Percentiles rank a stretch among this genome's conserved stretches.
These are phyloP conservation scores for Pichia sp. DNA, from an alignment of 1,139 yeast genomes.

Conservation along the genomic window DNA sequence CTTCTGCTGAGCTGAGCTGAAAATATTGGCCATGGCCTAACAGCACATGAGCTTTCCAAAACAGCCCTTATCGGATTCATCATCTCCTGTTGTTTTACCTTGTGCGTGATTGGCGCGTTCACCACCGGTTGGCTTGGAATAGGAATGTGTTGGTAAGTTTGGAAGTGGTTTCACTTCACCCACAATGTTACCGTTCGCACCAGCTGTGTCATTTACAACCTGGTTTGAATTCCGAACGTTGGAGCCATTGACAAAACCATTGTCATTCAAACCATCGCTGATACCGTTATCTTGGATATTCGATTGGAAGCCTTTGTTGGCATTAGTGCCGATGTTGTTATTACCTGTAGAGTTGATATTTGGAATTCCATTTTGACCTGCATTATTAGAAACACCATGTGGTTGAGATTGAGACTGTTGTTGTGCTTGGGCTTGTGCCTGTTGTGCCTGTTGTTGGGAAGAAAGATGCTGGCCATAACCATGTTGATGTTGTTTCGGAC, in stretches of 20 bases:
- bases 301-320: not conserved
- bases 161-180: slow-evolving; percentile 31
- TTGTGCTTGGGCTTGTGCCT: slow-evolving; percentile 9
- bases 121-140: slow-evolving; percentile 21
- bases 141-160: slow-evolving; percentile 26
- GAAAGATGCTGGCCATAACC: slow-evolving; percentile 2
- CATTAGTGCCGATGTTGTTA: not conserved
- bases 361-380: slow-evolving; percentile 13
- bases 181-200: not conserved
- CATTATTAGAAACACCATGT: slow-evolving; percentile 7
- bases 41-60: slow-evolving; percentile 25
- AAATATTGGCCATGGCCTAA: slow-evolving; percentile 2
- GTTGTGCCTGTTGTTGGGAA: slow-evolving; percentile 18
- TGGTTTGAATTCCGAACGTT: slow-evolving; percentile 6
- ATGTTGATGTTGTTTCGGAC: slow-evolving; percentile 22
- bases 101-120: slow-evolving; percentile 20
- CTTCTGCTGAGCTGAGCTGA: not conserved
- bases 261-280: slow-evolving; percentile 4
- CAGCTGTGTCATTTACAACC: slow-evolving; percentile 1
- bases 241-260: not conserved
- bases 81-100: slow-evolving; percentile 17
- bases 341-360: slow-evolving; percentile 5
- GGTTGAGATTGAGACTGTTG: slow-evolving; percentile 11
- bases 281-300: not conserved
- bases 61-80: slow-evolving; percentile 26